Evolutionary conservation across 2,329 filamentous ascomycete genomes (phyloP).

Genomic region (Cadophora sp.): DNA sequence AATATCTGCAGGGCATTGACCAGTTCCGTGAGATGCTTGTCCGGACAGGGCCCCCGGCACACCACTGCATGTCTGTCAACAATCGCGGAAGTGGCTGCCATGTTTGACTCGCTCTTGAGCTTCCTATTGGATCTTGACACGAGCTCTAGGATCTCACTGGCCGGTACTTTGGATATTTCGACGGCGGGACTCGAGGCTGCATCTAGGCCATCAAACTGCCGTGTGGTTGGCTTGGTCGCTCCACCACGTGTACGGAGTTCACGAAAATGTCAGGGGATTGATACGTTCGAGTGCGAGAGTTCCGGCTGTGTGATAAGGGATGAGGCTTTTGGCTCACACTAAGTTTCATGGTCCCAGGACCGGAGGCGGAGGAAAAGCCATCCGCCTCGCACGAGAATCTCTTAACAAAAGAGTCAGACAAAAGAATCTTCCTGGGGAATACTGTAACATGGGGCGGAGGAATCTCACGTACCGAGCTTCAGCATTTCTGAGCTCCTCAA

Average conservation of each 20-base stretch:
- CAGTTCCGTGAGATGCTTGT: slow-evolving; percentile 1
- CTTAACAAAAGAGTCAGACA: not conserved
- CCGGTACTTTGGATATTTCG: not conserved
- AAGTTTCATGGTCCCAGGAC: not conserved
- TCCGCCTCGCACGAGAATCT: not conserved
- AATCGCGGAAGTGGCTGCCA: not conserved
- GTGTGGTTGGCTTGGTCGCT: not conserved
- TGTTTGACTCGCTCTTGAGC: not conserved
- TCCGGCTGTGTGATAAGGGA: not conserved
- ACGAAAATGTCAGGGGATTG: not conserved
- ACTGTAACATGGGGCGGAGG: not conserved
- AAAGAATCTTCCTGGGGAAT: not conserved
- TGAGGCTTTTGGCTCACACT: not conserved
- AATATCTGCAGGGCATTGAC: slow-evolving; percentile 3
- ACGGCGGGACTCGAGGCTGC: not conserved
- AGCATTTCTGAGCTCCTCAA: not conserved
- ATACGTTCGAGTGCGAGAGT: not conserved
- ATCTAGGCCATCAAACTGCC: not conserved
- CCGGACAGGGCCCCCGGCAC: not conserved
- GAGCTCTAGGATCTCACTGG: not conserved
- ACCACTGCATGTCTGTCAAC: not conserved
- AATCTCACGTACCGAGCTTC: not conserved
- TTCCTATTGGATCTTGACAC: not conserved
- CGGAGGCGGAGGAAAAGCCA: not conserved
- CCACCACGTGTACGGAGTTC: not conserved